phyloP scores from a whole-genome alignment of 2,329 filamentous ascomycete species.

The Hypoxylon sp. region DNA sequence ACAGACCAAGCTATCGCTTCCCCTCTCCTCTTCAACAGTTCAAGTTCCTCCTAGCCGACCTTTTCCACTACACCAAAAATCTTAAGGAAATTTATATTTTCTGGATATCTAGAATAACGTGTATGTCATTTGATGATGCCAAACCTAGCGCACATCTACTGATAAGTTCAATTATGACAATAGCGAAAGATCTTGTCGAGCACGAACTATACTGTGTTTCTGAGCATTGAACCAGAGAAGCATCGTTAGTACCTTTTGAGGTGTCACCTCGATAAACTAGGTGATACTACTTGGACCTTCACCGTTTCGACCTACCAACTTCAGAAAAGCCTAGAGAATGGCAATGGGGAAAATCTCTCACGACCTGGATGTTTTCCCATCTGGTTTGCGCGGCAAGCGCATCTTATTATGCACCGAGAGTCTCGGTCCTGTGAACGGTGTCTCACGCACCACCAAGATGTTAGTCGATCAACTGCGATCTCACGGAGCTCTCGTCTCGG shows the following conservation, averaged over 20 bases:
- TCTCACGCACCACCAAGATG: conserved; percentile 77
- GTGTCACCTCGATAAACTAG: not conserved
- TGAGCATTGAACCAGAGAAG: not conserved
- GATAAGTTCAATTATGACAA: not conserved
- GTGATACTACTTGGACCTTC: not conserved
- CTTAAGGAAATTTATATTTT: not conserved
- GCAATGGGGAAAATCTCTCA: conserved; percentile 43
- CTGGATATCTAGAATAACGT: not conserved
- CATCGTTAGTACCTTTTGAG: not conserved
- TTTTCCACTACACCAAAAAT: not conserved
- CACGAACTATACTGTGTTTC: not conserved
- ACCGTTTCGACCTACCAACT: not conserved
- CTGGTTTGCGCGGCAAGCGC: conserved; percentile 67
- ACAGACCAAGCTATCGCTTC: not conserved
- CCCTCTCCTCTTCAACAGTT: not conserved
- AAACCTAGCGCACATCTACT: not conserved
- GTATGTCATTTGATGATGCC: not conserved
- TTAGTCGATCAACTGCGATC: conserved; percentile 74
- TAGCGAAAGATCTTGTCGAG: not conserved
- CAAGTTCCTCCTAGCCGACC: not conserved
- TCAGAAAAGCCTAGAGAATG: not conserved
- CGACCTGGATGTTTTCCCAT: conserved; percentile 61
- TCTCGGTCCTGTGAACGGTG: conserved; percentile 79
- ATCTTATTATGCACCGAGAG: conserved; percentile 78
- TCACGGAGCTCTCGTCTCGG: conserved; percentile 73